Percentiles rank a stretch among this genome's conserved stretches.
These are phyloP conservation scores for Kuraishia floccosa DNA, from an alignment of 805 yeast species.

Conservation along the genomic window DNA sequence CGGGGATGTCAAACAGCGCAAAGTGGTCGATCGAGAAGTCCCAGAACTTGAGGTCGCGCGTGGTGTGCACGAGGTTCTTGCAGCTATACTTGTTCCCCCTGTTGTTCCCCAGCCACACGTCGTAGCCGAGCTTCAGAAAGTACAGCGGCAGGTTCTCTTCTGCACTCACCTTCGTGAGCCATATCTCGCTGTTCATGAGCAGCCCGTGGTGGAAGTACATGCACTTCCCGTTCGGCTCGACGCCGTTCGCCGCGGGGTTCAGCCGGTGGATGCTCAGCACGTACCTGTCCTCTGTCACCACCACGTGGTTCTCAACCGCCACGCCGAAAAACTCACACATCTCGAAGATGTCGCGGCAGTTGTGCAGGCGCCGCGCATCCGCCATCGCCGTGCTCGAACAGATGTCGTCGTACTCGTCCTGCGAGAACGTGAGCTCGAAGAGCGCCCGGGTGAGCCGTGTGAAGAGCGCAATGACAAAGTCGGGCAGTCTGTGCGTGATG, in stretches of 20 bases:
- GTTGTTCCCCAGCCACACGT: constrained; percentile 91
- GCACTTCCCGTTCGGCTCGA: constrained; percentile 26
- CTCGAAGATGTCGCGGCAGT: constrained; percentile 44
- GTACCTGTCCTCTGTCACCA: constrained; percentile 68
- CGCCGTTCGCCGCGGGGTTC: constrained; percentile 20
- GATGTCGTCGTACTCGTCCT: constrained; percentile 2
- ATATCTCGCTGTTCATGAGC: constrained; percentile 71
- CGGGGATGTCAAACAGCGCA: constrained; percentile 84
- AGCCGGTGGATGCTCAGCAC: constrained; percentile 67
- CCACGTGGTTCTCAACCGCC: constrained; percentile 63
- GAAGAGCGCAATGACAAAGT: constrained; percentile 17
- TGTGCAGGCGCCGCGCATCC: constrained; percentile 20
- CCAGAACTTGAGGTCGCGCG: constrained; percentile 55
- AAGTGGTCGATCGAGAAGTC: constrained; percentile 86
- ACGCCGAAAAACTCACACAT: constrained; percentile 65
- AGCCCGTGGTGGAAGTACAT: constrained; percentile 87
- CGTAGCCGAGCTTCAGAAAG: constrained; percentile 72
- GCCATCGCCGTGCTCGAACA: constrained; percentile 10
- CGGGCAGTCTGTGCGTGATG: constrained; percentile 25
- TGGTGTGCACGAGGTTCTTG: constrained; percentile 43
- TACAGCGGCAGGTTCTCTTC: constrained; percentile 53
- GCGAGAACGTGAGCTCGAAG: not conserved
- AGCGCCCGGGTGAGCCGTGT: constrained; percentile 9
- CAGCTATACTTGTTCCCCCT: constrained; percentile 87
- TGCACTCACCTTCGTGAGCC: constrained; percentile 30